These are phyloP conservation scores for Rosa persica DNA, from an alignment of 306 rosid genomes.

Conservation along the genomic window DNA sequence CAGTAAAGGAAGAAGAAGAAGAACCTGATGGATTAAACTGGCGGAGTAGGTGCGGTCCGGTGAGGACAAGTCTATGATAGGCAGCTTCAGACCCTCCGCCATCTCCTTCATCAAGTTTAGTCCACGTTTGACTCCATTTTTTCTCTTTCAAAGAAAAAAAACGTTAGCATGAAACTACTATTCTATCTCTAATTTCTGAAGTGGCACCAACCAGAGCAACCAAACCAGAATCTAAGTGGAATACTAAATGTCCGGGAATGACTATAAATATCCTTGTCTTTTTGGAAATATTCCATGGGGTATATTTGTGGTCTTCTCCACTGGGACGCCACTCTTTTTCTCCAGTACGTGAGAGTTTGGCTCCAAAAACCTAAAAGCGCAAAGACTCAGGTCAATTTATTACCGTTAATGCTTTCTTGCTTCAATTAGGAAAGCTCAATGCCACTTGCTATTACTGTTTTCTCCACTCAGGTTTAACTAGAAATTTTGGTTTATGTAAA, in stretches of 20 bases:
- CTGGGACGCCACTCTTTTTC: not conserved
- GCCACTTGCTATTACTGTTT: too few species aligned
- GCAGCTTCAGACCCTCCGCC: slow-evolving; percentile 46
- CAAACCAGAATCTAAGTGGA: not conserved
- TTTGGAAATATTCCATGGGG: not conserved
- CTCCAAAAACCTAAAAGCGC: not conserved
- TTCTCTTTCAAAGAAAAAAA: not conserved
- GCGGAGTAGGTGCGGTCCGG: slow-evolving; percentile 56
- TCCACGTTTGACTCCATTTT: too few species aligned
- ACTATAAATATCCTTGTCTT: not conserved
- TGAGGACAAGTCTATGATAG: slow-evolving; percentile 65
- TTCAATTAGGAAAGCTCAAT: too few species aligned
- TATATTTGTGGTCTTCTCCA: not conserved
- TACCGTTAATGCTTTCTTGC: not conserved
- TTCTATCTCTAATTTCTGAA: not conserved
- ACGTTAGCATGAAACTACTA: fast-evolving
- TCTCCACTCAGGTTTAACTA: too few species aligned
- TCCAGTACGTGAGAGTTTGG: not conserved
- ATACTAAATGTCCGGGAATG: not conserved
- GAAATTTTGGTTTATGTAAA: too few species aligned
- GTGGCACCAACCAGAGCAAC: not conserved
- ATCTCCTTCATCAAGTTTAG: slow-evolving; percentile 14
- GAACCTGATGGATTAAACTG: slow-evolving; percentile 58
- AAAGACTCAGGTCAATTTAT: not conserved
- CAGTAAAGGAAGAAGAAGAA: not conserved